These are phyloP conservation scores for Euphorbia schlechtendalii DNA, from an alignment of 441 rosid species.

Conservation along the genomic window DNA sequence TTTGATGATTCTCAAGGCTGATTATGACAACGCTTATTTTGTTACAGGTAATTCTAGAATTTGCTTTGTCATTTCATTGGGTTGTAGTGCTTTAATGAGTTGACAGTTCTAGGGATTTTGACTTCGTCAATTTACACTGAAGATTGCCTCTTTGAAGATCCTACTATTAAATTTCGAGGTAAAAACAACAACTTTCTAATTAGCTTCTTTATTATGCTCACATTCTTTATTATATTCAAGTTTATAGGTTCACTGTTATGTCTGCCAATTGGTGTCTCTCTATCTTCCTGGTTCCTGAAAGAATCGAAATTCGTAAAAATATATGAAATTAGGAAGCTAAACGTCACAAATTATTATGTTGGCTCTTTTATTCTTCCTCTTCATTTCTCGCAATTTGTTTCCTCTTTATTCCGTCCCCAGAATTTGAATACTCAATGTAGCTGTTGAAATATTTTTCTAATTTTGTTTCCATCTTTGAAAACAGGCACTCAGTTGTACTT, in stretches of 20 bases:
- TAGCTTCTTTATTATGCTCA: neutral
- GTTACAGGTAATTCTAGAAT: conserved; percentile 49
- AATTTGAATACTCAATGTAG: neutral
- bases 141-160: conserved; percentile 82
- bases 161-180: conserved; percentile 79
- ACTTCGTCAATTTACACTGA: conserved; percentile 51
- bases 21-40: conserved; percentile 78
- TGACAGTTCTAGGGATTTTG: conserved; percentile 41
- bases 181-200: conserved; percentile 12
- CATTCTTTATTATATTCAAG: neutral
- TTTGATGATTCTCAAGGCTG: conserved; percentile 42
- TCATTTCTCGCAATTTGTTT: neutral
- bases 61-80: neutral
- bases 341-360: neutral
- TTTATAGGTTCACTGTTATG: neutral
- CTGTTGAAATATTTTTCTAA: neutral
- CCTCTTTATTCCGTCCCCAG: neutral
- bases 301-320: neutral
- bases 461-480: neutral
- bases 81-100: neutral
- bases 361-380: neutral
- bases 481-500: conserved; percentile 64
- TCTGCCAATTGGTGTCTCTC: neutral
- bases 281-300: neutral
- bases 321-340: neutral